A percentile compares a stretch with the other conserved stretches of the same genome.
These are phyloP conservation scores for Rubus idaeus DNA, from an alignment of 306 rosid species.

Conservation along the genomic window DNA sequence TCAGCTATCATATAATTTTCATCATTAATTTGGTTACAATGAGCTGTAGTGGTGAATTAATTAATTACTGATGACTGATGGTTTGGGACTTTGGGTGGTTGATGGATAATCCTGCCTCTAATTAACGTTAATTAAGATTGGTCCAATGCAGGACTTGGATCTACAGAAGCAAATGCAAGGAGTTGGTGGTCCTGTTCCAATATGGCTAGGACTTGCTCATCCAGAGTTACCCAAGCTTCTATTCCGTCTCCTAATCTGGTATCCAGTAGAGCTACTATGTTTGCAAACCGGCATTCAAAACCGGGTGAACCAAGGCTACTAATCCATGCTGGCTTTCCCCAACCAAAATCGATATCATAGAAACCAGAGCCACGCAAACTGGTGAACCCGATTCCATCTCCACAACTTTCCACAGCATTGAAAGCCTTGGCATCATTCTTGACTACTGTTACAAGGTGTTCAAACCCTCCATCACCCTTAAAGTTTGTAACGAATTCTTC, in stretches of 20 bases:
- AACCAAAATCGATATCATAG: constrained; percentile 20
- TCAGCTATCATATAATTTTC: no score
- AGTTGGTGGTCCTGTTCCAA: constrained; percentile 2
- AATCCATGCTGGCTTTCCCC: constrained; percentile 21
- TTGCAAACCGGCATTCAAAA: no score
- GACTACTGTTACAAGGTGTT: not conserved
- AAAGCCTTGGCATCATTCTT: not conserved
- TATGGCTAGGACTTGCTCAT: not conserved
- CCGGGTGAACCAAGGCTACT: not conserved
- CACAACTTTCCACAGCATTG: not conserved
- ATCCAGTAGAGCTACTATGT: no score
- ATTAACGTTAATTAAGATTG: no score
- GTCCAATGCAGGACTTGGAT: not conserved
- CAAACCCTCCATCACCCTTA: constrained; percentile 3
- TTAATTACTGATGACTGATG: no score
- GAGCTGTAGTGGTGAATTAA: no score
- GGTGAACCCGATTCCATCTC: constrained; percentile 15
- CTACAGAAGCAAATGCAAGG: not conserved
- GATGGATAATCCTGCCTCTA: no score
- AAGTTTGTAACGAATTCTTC: not conserved
- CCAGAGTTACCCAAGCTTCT: not conserved
- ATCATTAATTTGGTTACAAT: no score
- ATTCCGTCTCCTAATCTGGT: not conserved
- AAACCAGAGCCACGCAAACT: constrained; percentile 8
- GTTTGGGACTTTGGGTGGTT: no score